Conservation (phyloP, 805 yeast species). For the Grigorovia jiainica region DNA sequence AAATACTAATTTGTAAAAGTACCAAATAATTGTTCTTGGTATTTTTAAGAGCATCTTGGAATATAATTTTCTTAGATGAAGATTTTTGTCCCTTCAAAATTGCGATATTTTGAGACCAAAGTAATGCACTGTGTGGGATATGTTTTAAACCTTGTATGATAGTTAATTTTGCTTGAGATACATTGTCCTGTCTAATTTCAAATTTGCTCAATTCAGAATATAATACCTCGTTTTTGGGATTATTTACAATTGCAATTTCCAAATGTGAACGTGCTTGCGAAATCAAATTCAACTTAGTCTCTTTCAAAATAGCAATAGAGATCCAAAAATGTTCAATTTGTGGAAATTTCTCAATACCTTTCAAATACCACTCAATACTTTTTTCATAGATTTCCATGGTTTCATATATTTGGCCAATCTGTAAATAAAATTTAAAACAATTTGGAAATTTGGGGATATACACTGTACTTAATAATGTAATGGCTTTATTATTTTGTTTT, state of each 20-base stretch:
- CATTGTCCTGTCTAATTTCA: constrained; percentile 44
- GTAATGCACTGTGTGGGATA: constrained; percentile 45
- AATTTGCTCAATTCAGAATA: constrained; percentile 51
- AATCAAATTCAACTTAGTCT: constrained; percentile 29
- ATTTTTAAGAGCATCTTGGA: constrained; percentile 59
- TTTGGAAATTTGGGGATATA: constrained; percentile 44
- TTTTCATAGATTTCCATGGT: constrained; percentile 24
- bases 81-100: constrained; percentile 32
- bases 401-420: constrained; percentile 47
- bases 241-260: constrained; percentile 53
- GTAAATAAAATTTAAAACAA: constrained; percentile 47
- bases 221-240: constrained; percentile 40
- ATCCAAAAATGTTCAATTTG: constrained; percentile 44
- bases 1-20: constrained; percentile 53
- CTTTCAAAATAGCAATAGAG: constrained; percentile 39
- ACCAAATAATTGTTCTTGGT: constrained; percentile 55
- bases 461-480: constrained; percentile 30
- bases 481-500: constrained; percentile 30
- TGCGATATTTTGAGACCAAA: constrained; percentile 59
- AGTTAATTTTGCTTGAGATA: constrained; percentile 42
- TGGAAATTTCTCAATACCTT: constrained; percentile 44
- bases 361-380: constrained; percentile 40
- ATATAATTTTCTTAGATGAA: constrained; percentile 45
- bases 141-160: constrained; percentile 49
- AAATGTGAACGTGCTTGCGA: constrained; percentile 62